Base-by-base conservation (phyloP, 1,284 basidiomycete genomes). In the Schizophyllum commune region DNA sequence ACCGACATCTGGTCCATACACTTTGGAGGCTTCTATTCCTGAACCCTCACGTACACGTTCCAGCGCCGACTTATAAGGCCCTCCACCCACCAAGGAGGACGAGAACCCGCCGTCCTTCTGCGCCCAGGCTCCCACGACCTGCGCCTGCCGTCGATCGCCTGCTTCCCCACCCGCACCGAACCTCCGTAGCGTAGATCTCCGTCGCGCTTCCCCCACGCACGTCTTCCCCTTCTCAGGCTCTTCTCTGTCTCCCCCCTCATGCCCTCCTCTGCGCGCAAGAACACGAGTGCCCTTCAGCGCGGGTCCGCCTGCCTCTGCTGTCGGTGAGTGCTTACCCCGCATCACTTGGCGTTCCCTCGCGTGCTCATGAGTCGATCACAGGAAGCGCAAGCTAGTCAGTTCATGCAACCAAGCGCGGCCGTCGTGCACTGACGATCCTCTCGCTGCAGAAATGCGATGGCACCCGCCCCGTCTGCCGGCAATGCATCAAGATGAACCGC, bases 261-360 rank as follows among this genome's bases (percentile, higher is more conserved):
- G 69, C 68, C 68, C 56, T 65, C 70, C 33, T 11, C 39, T 8
- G 13, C 9, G 17, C 70, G 71, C 63, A 74, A 75, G 54, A 67
- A 66, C 27, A 65, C 67, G 8, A 68, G 71, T 51, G 75, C 79
- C 53, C 74, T 85, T 15, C 80, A 82, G 68, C 77, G 83, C 66
- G 83, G 83, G 58, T 78, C 80, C 58, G 83, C 83, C 13, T 85
- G 83, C 69, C 73, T 84, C 19, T 80, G 78, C 64, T 85, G 83
- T 69, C 72, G 80, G 79, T 82, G 64, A 66, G 79, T 69, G 32
- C 27, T 56, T 22, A 32, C 51, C 20, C 51, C 32, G n/a, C 33
- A 13, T 5, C 33, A 17, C 5, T 53, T 5, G 20, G 27, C 58
- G 52, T 47, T 32, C 39, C 52, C 13, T 32, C 56, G 55, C 39